Evolutionary conservation across 2,329 filamentous ascomycete genomes (phyloP), one percentile per base, ranked within the genome.

Genomic region (Colletotrichum musicola): DNA sequence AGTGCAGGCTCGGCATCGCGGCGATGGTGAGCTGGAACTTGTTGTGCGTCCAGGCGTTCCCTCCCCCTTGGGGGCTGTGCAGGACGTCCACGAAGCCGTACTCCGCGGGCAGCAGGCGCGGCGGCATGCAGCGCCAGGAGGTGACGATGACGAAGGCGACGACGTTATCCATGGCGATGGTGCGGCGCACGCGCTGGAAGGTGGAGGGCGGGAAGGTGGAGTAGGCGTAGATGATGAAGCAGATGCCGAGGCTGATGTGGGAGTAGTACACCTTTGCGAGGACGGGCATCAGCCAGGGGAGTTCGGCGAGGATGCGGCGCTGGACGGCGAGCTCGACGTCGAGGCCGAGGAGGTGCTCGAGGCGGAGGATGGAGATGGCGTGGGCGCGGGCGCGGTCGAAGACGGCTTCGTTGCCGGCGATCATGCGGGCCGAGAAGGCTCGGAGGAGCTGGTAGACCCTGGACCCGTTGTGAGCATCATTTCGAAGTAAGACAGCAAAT

Each of bases 1-100:
- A 85, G 70, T 85, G 83, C 14, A 85, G 73, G 18, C 80, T 83
- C 1, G 83, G 83, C 83, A 85, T 85, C 27, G 83, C 83, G 0
- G 83, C 83, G 66, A 84, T 83, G 7, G 81, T 84, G 12, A 85
- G 73, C 71, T 83, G 81, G 64, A 82, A 84, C 20, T 77, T 76
- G 70, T 85, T 85, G 61, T 83, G 77, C 18, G 79, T 83, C 83
- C 82, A 84, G 1, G 73, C 74, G 46, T 73, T 79, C 9, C 70
- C 72, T 1, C 72, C 60, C 64, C 74, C 46, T 68, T 75, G 13
- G 64, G 74, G 46, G 55, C 74, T 71, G 55, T 84, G 83, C 6
- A 85, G 76, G 14, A 84, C 72, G 67, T 86, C 84, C 65, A 83
- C 70, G 72, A 83, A 86, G 22, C 84, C 84, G 16, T 84, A 84